Conservation (phyloP, 2,329 filamentous ascomycete genomes). For the Pseudocercospora vitis region DNA sequence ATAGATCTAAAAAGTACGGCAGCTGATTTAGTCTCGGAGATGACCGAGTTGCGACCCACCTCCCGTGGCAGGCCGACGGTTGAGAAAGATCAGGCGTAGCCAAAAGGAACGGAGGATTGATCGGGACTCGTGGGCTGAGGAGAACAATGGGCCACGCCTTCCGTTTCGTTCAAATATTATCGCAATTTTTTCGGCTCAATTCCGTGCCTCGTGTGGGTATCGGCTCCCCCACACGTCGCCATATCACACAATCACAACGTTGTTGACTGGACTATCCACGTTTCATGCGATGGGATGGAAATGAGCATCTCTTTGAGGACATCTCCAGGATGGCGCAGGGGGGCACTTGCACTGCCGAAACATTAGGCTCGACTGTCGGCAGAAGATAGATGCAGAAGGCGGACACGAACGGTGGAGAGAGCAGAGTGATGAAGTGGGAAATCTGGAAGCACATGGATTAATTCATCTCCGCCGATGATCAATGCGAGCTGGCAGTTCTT, state of each 20-base stretch:
- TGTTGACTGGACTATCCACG: not conserved
- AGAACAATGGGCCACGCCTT: not conserved
- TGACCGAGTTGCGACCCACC: not conserved
- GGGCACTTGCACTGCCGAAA: not conserved
- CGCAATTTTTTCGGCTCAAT: not conserved
- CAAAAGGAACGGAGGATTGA: not conserved
- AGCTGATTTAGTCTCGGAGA: slow-evolving; percentile 4
- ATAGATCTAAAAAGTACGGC: slow-evolving; percentile 3
- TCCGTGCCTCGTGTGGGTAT: not conserved
- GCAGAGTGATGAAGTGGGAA: not conserved
- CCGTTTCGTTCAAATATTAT: not conserved
- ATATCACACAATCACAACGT: not conserved
- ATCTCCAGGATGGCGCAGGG: no score
- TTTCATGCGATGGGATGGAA: no score
- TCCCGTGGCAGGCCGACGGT: not conserved
- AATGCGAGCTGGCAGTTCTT: not conserved
- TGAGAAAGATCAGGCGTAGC: not conserved
- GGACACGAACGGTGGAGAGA: not conserved
- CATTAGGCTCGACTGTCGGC: not conserved
- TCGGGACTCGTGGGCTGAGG: not conserved
- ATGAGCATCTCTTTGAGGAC: no score
- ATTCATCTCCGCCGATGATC: not conserved
- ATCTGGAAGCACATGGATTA: not conserved
- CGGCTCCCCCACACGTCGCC: not conserved
- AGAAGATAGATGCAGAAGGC: not conserved